Evolutionary conservation across 2,329 filamentous ascomycete species (phyloP).

Genomic region (Myriangium duriaei): DNA sequence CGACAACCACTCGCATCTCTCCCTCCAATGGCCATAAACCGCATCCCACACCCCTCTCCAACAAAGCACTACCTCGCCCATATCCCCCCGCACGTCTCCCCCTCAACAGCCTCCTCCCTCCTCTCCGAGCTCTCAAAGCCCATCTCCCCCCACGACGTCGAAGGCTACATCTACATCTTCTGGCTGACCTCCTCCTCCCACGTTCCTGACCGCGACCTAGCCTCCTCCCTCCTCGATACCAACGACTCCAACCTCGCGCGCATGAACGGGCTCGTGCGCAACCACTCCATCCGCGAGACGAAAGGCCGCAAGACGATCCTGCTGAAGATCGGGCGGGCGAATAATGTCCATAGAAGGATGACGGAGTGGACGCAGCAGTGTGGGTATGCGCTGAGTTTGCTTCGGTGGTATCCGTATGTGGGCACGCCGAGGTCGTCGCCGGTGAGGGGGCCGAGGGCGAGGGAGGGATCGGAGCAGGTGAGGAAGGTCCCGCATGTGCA

Average conservation of each 20-base stretch:
- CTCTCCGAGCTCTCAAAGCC: slow-evolving; percentile 66
- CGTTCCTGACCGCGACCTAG: slow-evolving; percentile 34
- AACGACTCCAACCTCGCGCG: slow-evolving; percentile 1
- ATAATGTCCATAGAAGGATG: slow-evolving; percentile 81
- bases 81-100: slow-evolving; percentile 55
- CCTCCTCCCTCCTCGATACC: slow-evolving; percentile 21
- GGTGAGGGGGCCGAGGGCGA: slow-evolving; percentile 11
- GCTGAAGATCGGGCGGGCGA: slow-evolving; percentile 52
- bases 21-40: slow-evolving; percentile 1
- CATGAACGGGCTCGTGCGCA: slow-evolving; percentile 1
- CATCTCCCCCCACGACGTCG: slow-evolving; percentile 60
- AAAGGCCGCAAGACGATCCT: slow-evolving; percentile 46
- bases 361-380: slow-evolving; percentile 93
- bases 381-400: slow-evolving; percentile 72
- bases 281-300: slow-evolving; percentile 16
- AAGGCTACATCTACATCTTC: slow-evolving; percentile 98
- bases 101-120: slow-evolving; percentile 56
- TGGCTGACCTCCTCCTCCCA: slow-evolving; percentile 68
- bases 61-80: slow-evolving; percentile 43
- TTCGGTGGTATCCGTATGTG: slow-evolving; percentile 84
- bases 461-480: slow-evolving; percentile 18
- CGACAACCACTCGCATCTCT: slow-evolving; percentile 6
- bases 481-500: slow-evolving; percentile 75
- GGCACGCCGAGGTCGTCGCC: slow-evolving; percentile 17
- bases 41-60: slow-evolving; percentile 14